Evolutionary conservation across 441 rosid genomes (phyloP), one percentile per base, ranked within the genome.

Genomic region (Adansonia gregorii): DNA sequence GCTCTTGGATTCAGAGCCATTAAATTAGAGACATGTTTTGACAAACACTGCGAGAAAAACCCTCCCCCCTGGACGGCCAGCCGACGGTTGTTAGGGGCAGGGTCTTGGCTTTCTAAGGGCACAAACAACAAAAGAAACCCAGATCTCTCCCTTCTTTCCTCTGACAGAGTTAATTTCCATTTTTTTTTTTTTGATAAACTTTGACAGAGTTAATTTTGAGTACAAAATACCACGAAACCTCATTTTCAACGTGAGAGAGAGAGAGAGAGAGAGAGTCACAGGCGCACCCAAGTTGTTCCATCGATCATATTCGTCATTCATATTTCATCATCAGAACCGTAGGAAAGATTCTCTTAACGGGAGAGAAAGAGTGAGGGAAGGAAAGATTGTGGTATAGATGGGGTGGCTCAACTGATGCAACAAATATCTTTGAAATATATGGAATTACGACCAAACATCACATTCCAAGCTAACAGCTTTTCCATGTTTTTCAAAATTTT

Each of bases 381-480:
- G 74, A 80, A 65, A 12, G 60, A n/a, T 54, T 17, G 51, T 46
- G 12, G 51, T 46, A 8, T 46, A 46, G 51, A 46, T 46, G 51
- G 51, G 12, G 0, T 46, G 51, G 51, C 3, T 46, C 80, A 35
- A 35, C 39, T 35, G 39, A 70, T 74, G 73, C 70, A 66, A 75
- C 22, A 60, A 78, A 52, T 64, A 75, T 80, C 78, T 78, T 73
- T 12, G 35, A 65, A 60, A 35, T 35, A 35, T 35, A 54, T 45
- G 63, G 79, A 59, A 55, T 71, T 17, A n/a, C 56, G 48, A 45
- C 10, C 48, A 45, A 45, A 45, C 45, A 41, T 41, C 6, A 46
- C 51, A 54, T 67, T 59, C 70, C 78, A 74, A 71, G 39, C 83
- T 22, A 78, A 64, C 67, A 15, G 15, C 17, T 67, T 41, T 76